Conservation (phyloP, 208 protist genomes). For the Wallacemonas sp. region DNA sequence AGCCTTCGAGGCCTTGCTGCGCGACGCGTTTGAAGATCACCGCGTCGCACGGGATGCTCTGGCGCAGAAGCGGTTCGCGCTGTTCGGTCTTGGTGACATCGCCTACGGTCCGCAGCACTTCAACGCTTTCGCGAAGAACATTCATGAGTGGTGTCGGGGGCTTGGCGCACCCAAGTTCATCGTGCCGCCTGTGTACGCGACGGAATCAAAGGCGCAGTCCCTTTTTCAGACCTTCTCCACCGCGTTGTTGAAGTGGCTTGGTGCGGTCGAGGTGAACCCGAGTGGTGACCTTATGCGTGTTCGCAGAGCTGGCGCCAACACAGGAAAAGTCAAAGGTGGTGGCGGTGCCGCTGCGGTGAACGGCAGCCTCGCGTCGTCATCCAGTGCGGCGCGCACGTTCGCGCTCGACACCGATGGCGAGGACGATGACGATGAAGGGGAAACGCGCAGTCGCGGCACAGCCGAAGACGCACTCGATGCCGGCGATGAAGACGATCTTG, state of each 20-base stretch:
- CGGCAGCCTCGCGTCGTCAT: background rate
- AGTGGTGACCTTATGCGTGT: slow-evolving; percentile 32
- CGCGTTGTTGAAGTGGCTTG: slow-evolving; percentile 66
- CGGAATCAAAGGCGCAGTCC: slow-evolving; percentile 38
- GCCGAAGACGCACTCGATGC: too few species aligned
- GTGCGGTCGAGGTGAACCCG: slow-evolving; percentile 38
- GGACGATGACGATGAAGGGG: slow-evolving; percentile 22
- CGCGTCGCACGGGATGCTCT: slow-evolving; percentile 71
- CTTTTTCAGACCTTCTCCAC: slow-evolving; percentile 68
- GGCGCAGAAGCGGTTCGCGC: slow-evolving; percentile 55
- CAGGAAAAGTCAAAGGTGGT: too few species aligned
- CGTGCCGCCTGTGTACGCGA: slow-evolving; percentile 80
- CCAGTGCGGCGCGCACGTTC: background rate
- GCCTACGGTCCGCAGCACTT: slow-evolving; percentile 77
- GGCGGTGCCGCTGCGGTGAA: background rate
- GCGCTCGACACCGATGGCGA: slow-evolving; percentile 26
- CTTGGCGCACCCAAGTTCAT: slow-evolving; percentile 73
- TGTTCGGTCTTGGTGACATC: slow-evolving; percentile 90
- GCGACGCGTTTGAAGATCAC: slow-evolving; percentile 83
- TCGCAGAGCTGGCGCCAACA: slow-evolving; percentile 9
- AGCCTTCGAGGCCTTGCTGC: slow-evolving; percentile 63
- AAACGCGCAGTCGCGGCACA: too few species aligned
- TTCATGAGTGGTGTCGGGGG: slow-evolving; percentile 68
- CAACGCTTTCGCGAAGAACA: slow-evolving; percentile 76
- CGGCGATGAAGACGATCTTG: slow-evolving; percentile 52